These are phyloP conservation scores for Cinchona pubescens DNA, from an alignment of 257 asterid genomes.

Conservation along the genomic window DNA sequence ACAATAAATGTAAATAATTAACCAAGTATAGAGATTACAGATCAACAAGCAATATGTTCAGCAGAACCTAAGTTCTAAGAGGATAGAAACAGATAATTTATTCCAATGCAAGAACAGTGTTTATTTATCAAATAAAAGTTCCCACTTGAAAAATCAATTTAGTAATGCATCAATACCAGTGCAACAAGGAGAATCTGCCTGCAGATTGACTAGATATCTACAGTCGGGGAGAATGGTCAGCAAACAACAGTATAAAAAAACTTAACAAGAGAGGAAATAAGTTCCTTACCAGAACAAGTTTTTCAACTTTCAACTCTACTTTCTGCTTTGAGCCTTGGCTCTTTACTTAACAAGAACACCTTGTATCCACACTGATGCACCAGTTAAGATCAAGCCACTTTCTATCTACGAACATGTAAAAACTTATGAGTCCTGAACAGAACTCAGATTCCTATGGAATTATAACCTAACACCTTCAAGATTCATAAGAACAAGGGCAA, in stretches of 20 bases:
- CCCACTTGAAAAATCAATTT: background rate
- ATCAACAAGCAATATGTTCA: too few species aligned
- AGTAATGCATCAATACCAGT: too few species aligned
- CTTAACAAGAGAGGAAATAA: constrained; percentile 14
- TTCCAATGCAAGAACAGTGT: background rate
- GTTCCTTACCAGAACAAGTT: constrained; percentile 66
- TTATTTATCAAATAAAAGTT: too few species aligned
- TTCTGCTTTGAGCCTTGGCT: constrained; percentile 98
- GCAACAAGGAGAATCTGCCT: background rate
- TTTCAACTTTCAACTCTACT: constrained; percentile 81
- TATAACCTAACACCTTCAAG: background rate
- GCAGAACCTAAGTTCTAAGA: too few species aligned
- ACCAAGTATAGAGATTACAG: too few species aligned
- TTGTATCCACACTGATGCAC: constrained; percentile 80
- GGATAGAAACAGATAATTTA: background rate
- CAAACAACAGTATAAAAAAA: background rate
- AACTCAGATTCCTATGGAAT: too few species aligned
- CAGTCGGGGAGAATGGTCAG: background rate
- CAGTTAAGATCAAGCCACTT: constrained; percentile 67
- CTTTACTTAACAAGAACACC: constrained; percentile 68
- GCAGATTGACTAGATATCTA: background rate
- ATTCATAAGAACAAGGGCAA: background rate
- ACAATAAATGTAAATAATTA: too few species aligned
- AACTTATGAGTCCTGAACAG: background rate
- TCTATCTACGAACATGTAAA: constrained; percentile 57